Evolutionary conservation across 345 rosid genomes (phyloP), one percentile per base, ranked within the genome.

Genomic region (Sisymbrium altissimum): DNA sequence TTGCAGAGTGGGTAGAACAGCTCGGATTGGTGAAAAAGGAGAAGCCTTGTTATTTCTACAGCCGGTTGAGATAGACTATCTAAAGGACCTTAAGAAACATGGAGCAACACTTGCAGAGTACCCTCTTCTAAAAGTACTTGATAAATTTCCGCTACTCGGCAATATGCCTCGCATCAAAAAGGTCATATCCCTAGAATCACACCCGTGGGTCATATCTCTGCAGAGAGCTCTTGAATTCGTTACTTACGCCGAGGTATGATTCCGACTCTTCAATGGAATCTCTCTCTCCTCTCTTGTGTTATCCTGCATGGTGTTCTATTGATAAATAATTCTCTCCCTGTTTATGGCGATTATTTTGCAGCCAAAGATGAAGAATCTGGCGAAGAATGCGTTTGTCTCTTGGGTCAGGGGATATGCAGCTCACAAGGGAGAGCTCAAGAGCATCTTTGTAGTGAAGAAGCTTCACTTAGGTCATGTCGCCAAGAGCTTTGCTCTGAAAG

Each of bases 391-490:
- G 2, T 92, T 90, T 80, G 87, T 93, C 70, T 95, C 96, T 33
- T 92, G 99, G 99, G 84, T 88, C 3, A 87, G 98, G 3, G 97
- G 98, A 72, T 95, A 86, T 81, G 86, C 97, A 35, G 92, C 97
- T 30, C 92, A 92, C 69, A 88, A 90, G 4, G 98, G 98, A 60
- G 98, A 92, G 68, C 88, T 95, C 65, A 92, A 92, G 76, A 81
- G 88, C 57, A 92, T 90, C 4, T 95, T 92, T 59, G 81, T 84
- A 82, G 89, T 88, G 76, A 92, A 95, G 86, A 92, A 87, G 66
- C 98, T 95, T 83, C 98, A 95, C 69, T 68, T 95, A 32, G 99
- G 99, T 56, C 97, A 95, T 78, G 98, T 87, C n/a, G 97, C 98
- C 17, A 95, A 86, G 79, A 92, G 99, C 82, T 95, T 95, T 80